Conservation (phyloP, 495 filamentous ascomycete species). For the Evernia prunastri region DNA sequence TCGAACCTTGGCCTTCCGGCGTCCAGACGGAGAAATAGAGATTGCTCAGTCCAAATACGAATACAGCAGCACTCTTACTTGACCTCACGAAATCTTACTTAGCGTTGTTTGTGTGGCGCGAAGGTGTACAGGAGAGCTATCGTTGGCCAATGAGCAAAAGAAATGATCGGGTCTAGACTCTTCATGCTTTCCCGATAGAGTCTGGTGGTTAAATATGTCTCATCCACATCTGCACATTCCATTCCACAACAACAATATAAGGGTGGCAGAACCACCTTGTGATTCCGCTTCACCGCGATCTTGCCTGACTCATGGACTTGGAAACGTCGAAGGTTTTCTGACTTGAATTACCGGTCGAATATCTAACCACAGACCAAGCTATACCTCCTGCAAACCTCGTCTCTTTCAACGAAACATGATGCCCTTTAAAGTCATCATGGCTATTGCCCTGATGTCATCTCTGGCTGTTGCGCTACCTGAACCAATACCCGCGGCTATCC, state of each 20-base stretch:
- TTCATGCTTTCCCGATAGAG: neutral
- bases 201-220: too few species aligned
- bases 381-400: neutral
- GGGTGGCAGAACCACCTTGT: too few species aligned
- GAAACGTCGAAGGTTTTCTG: neutral
- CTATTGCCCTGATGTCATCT: neutral
- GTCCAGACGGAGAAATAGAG: slow-evolving; percentile 30
- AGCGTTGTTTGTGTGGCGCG: neutral
- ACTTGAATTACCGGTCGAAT: neutral
- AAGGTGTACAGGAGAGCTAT: neutral
- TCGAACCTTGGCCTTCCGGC: slow-evolving; percentile 31
- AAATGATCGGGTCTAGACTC: too few species aligned
- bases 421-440: neutral
- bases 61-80: neutral
- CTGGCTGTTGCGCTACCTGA: neutral
- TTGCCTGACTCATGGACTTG: neutral
- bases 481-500: neutral
- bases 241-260: neutral
- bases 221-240: too few species aligned
- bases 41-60: neutral
- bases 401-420: neutral
- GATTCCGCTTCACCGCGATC: neutral
- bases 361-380: neutral
- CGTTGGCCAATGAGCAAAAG: too few species aligned
- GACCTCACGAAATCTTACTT: neutral